Percentiles rank a stretch among this genome's conserved stretches.
Evolutionary conservation across 352 stramenopile genomes (phyloP).

Genomic region (Heterotrichella gracilis): DNA sequence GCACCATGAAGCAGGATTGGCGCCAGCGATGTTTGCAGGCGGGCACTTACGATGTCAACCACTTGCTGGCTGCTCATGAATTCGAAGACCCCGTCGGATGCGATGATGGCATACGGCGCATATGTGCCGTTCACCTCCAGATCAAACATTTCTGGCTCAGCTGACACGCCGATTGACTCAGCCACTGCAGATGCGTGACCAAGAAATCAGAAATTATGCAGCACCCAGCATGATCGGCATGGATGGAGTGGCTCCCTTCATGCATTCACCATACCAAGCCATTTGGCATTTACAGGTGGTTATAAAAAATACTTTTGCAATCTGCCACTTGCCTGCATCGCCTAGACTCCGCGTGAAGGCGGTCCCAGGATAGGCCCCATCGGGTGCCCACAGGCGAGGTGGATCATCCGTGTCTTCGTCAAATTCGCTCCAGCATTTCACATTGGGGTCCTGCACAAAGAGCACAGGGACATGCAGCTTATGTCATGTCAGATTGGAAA

Average conservation of each 20-base stretch:
- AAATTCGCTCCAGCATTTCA: too few species aligned
- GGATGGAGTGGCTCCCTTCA: too few species aligned
- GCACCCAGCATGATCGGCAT: too few species aligned
- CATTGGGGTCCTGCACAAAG: too few species aligned
- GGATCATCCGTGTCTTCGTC: constrained; percentile 63
- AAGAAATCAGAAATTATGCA: too few species aligned
- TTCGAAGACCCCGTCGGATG: constrained; percentile 38
- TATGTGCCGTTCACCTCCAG: constrained; percentile 27
- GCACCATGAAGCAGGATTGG: too few species aligned
- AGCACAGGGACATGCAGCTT: too few species aligned
- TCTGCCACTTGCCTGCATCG: constrained; percentile 11
- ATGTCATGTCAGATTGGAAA: too few species aligned
- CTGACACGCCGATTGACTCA: constrained; percentile 32
- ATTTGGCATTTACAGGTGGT: constrained; percentile 31
- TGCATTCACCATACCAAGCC: constrained; percentile 46
- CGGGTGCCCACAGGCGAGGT: constrained; percentile 20
- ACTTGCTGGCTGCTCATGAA: constrained; percentile 50
- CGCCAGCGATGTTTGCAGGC: too few species aligned
- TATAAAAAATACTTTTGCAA: neutral
- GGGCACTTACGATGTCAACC: constrained; percentile 13
- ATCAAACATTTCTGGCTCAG: constrained; percentile 14
- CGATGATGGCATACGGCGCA: constrained; percentile 19
- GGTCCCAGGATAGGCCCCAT: too few species aligned
- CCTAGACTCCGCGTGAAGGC: too few species aligned
- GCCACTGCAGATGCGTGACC: constrained; percentile 36